phyloP scores from a whole-genome alignment of 2,329 filamentous ascomycete genomes.

The Tolypocladium tropicale region DNA sequence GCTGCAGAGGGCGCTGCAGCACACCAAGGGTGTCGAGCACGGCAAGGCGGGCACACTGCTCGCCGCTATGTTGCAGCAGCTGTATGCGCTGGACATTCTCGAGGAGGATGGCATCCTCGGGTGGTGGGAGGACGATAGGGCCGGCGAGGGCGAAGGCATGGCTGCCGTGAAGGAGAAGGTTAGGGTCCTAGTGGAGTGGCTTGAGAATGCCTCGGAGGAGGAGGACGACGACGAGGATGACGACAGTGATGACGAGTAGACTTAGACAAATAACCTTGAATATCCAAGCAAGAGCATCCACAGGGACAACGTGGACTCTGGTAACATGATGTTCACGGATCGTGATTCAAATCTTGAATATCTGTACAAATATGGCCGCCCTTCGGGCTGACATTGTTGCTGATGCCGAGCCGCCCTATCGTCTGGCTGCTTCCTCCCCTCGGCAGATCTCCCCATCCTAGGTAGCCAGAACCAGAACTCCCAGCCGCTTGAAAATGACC shows the following conservation, averaged over 20 bases:
- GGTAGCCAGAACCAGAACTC: background rate
- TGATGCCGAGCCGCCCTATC: background rate
- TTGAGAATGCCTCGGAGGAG: conserved; percentile 55
- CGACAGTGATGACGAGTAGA: conserved; percentile 12
- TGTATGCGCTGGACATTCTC: conserved; percentile 75
- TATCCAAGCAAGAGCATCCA: background rate
- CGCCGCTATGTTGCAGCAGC: conserved; percentile 68
- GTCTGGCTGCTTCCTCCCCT: background rate
- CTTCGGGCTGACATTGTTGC: background rate
- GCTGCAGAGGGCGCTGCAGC: conserved; percentile 68
- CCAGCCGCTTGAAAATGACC: background rate
- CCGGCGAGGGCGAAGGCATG: conserved; percentile 59
- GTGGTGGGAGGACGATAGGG: conserved; percentile 76
- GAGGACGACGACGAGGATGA: conserved; percentile 57
- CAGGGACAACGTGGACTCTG: background rate
- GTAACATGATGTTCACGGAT: too few relatives aligned
- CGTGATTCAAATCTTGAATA: background rate
- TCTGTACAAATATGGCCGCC: background rate
- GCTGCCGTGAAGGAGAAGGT: conserved; percentile 61
- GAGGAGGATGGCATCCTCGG: conserved; percentile 80
- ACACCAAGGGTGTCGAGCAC: conserved; percentile 47
- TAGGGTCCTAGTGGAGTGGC: conserved; percentile 70
- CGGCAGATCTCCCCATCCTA: background rate
- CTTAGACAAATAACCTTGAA: background rate
- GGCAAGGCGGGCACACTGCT: conserved; percentile 51